Evolutionary conservation across 1,284 basidiomycete genomes (phyloP), one percentile per base, ranked within the genome.

Genomic region (Naganishia cerealis): DNA sequence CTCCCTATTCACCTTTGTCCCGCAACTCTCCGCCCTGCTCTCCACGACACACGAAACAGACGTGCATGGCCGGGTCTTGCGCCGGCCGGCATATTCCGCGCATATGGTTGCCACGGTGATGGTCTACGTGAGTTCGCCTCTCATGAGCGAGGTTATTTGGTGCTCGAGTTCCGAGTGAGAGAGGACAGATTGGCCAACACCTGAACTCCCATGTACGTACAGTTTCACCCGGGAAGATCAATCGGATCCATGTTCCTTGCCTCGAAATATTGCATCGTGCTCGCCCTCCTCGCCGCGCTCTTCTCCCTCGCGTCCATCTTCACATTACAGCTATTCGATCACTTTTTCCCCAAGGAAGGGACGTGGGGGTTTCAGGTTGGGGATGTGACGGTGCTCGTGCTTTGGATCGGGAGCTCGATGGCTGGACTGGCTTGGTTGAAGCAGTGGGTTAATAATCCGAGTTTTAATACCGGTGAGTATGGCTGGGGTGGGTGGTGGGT

Each of bases 51-150:
- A 73, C 1, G 74, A 88, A 73, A 79, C 89, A 53, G 85, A 87
- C 8, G 76, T 77, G 0, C 79, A 80, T 58, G 80, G 80, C 0
- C 70, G 78, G 24, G 70, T 67, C 75, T 74, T 68, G n/a, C 83
- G 57, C 72, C 81, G 78, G 15, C 89, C 89, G 0, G 87, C 87
- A 54, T 87, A 88, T 56, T 88, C 86, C 70, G 91, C 87, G 0
- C 93, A 95, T 81, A 88, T 95, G 88, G 89, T 95, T 12, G 91
- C 94, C 1, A 94, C 93, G 1, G 88, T 92, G 24, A 80, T 89
- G 84, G 81, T 84, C 81, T 83, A 81, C 69, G 80, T 81, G 58
- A 67, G 78, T 72, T 48, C 1, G 13, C 5, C 24, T 10, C 50
- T 33, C 15, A 40, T 53, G 15, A 15, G n/a, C 29, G 16, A 18